Evolutionary conservation across 208 protist species (phyloP), one percentile per base, ranked within the genome.

Genomic region (Naegleria fowleri): DNA sequence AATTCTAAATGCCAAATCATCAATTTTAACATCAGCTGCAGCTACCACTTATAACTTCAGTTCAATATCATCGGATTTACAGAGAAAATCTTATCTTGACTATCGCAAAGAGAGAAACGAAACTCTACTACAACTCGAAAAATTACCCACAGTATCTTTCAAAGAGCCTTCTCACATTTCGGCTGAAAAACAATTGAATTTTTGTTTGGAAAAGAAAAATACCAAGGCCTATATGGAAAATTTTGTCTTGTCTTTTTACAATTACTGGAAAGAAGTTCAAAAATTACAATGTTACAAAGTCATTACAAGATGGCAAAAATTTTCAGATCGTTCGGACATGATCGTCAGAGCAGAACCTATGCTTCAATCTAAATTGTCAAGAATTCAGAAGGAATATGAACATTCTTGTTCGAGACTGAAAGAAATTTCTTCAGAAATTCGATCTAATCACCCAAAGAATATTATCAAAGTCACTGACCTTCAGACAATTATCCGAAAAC

Each of bases 331-430:
- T 7, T 40, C 43, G 7, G 85, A 88, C 6, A 40, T 58, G 13
- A 88, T 88, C 6, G 85, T 58, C 51, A 58, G 29, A 58, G 43
- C 41, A 51, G 16, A 48, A 33, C 13, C 7, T 11, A 38, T 88
- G 25, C 55, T 58, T 58, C 13, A 88, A 58, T 25, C 41, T 16
- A 51, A n/a, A 58, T 7, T 58, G 38, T n/a, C 5, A 58, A 58
- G n/a, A 88, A 88, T 88, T 39, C 16, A 39, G 41, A 16, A n/a
- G 25, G 83, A 86, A 48, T 86, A 36, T 79, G 67, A 79, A 79
- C 9, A 25, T 13, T 11, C 83, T 48, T 48, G 15, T 39, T 13
- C 15, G 16, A 86, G 33, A 16, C 9, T 48, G 19, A 39, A 86
- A 16, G 39, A 48, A 22, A 38, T 86, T 4, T 29, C 11, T 3